phyloP scores from a whole-genome alignment of 768 basidiomycete genomes.

The Lactarius hatsudake region DNA sequence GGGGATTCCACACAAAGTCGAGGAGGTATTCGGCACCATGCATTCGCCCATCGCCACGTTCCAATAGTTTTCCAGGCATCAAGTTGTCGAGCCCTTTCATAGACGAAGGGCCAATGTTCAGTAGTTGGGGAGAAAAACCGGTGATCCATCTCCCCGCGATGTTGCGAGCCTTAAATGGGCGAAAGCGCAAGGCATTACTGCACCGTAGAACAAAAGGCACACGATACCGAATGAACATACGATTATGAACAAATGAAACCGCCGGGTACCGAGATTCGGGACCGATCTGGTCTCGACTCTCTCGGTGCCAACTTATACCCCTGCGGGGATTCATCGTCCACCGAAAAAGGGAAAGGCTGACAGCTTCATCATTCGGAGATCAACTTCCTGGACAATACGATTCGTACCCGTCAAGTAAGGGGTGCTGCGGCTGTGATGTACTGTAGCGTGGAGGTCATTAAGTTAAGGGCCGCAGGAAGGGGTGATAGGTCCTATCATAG shows the following conservation, averaged over 20 bases:
- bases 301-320: not conserved
- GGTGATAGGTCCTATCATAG: not conserved
- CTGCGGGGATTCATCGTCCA: not conserved
- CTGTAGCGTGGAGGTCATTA: not conserved
- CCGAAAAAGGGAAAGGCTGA: not conserved
- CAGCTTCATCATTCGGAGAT: not conserved
- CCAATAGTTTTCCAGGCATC: not conserved
- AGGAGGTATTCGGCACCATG: not conserved
- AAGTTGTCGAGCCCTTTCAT: not conserved
- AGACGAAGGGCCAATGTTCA: not conserved
- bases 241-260: not conserved
- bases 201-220: not conserved
- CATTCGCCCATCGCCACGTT: not conserved
- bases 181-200: not conserved
- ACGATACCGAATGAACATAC: not conserved
- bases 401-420: not conserved
- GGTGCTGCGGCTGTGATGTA: not conserved
- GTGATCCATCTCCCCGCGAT: not conserved
- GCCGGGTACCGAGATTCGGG: not conserved
- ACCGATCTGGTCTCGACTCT: not conserved
- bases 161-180: not conserved
- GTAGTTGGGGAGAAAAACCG: not conserved
- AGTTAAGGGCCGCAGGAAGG: not conserved
- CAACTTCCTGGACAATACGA: not conserved
- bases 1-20: not conserved